These are phyloP conservation scores for Rhizophagus clarus DNA, from an alignment of 192 early-diverging fungal species.

Conservation along the genomic window DNA sequence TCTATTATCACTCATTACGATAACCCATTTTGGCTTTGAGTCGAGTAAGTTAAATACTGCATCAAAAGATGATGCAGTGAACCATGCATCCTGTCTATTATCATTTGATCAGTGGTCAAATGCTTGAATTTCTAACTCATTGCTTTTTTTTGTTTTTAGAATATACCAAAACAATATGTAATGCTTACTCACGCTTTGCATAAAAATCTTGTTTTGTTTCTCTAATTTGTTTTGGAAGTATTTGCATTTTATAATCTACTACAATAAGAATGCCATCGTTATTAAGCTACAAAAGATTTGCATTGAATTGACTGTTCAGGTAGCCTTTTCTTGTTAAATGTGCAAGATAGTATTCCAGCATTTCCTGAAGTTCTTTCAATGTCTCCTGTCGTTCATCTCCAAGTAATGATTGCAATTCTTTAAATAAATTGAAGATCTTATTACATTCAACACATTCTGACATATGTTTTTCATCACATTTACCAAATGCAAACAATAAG, in stretches of 20 bases:
- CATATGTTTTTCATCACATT: neutral
- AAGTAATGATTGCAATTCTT: neutral
- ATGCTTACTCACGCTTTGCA: neutral
- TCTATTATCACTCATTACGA: no score
- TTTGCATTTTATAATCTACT: neutral
- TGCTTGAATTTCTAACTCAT: no score
- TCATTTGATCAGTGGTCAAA: no score
- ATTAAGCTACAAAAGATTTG: neutral
- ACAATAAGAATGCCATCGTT: neutral
- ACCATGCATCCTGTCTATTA: no score
- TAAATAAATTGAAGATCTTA: neutral
- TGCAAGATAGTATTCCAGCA: neutral
- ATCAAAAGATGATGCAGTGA: no score
- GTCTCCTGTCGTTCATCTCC: neutral
- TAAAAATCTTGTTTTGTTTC: slow-evolving; percentile 4
- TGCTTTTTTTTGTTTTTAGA: no score
- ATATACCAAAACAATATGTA: neutral
- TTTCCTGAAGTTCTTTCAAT: neutral
- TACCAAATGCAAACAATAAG: neutral
- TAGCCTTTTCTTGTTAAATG: neutral
- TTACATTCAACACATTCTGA: neutral
- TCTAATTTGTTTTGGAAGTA: neutral
- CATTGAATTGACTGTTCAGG: neutral
- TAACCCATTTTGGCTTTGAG: no score
- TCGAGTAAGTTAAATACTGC: no score